Evolutionary conservation across 2,329 filamentous ascomycete genomes (phyloP).

Genomic region (Aaosphaeria arxii): DNA sequence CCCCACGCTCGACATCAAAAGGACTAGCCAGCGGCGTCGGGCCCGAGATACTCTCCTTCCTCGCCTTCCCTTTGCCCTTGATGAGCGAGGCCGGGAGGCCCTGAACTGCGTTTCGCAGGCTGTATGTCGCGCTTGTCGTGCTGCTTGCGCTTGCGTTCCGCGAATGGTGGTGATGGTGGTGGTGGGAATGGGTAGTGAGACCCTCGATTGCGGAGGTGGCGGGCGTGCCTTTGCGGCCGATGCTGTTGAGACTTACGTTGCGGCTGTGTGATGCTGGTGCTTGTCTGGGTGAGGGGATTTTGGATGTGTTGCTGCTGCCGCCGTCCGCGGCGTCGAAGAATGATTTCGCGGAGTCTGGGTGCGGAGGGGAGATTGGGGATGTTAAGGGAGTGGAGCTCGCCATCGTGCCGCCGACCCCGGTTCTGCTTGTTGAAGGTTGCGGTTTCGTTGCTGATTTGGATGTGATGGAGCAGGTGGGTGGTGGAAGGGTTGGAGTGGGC

Average conservation of each 20-base stretch:
- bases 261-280: slow-evolving; percentile 1
- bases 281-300: slow-evolving; percentile 1
- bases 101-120: slow-evolving; percentile 2
- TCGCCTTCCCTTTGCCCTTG: slow-evolving; percentile 19
- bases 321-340: slow-evolving; percentile 1
- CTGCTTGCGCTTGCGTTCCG: background rate
- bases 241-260: too few species aligned
- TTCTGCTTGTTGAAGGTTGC: slow-evolving; percentile 11
- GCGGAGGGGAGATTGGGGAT: slow-evolving; percentile 13
- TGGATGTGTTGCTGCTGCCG: background rate
- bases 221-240: too few species aligned
- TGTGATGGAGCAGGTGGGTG: slow-evolving; percentile 21
- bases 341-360: slow-evolving; percentile 3
- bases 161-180: background rate
- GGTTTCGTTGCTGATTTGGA: slow-evolving; percentile 10
- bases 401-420: slow-evolving; percentile 31
- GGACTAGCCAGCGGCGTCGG: slow-evolving; percentile 20
- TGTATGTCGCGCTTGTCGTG: slow-evolving; percentile 9
- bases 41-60: slow-evolving; percentile 25
- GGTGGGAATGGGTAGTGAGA: too few species aligned
- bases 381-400: slow-evolving; percentile 21
- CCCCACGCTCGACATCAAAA: slow-evolving; percentile 10
- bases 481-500: slow-evolving; percentile 13
- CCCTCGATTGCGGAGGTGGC: background rate
- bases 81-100: slow-evolving; percentile 15